Evolutionary conservation across 768 basidiomycete species (phyloP).

Genomic region (Phlegmacium glaucopus): DNA sequence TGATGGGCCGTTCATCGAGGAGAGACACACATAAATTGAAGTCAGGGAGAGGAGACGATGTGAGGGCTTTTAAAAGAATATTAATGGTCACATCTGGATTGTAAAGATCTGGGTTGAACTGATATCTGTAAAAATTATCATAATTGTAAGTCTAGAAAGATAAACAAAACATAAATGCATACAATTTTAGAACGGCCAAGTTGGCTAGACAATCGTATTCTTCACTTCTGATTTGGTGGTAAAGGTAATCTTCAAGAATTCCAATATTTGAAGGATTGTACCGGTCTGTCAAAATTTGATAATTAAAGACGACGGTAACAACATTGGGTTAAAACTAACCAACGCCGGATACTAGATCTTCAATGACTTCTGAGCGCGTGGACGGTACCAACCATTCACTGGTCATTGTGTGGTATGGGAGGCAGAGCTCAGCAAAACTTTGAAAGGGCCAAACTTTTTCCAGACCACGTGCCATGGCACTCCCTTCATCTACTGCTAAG

Average conservation of each 20-base stretch:
- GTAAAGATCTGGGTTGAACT: conserved; percentile 92
- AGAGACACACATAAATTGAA: conserved; percentile 94
- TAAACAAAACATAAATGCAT: conserved; percentile 16
- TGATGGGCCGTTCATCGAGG: conserved; percentile 68
- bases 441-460: conserved; percentile 24
- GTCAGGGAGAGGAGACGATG: conserved; percentile 83
- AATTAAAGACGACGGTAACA: conserved; percentile 3
- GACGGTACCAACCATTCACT: conserved; percentile 71
- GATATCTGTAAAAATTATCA: conserved; percentile 56
- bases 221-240: conserved; percentile 86
- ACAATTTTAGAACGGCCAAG: conserved; percentile 93
- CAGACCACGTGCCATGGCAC: conserved; percentile 21
- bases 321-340: conserved; percentile 44
- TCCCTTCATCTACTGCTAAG: conserved; percentile 7
- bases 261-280: conserved; percentile 95
- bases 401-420: conserved; percentile 36
- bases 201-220: conserved; percentile 96
- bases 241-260: conserved; percentile 95
- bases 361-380: conserved; percentile 82
- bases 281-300: conserved; percentile 58
- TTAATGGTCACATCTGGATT: conserved; percentile 93
- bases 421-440: conserved; percentile 1
- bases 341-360: conserved; percentile 87
- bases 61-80: conserved; percentile 89
- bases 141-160: not conserved